phyloP scores from a whole-genome alignment of 164 flowering plant genomes.

The Vitis rupestris region DNA sequence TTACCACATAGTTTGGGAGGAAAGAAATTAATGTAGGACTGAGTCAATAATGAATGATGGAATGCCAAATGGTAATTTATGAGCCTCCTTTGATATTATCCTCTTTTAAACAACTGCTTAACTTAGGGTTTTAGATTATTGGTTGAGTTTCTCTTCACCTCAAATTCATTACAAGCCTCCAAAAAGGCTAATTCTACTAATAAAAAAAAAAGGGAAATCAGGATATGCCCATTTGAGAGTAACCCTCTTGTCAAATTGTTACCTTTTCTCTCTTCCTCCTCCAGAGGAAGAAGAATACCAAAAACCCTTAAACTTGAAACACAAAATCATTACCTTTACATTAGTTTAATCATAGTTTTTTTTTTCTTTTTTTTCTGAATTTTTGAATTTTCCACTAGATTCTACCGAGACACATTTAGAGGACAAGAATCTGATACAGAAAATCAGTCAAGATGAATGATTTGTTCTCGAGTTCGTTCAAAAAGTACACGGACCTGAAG shows the following conservation, averaged over 20 bases:
- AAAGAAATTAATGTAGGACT: constrained; percentile 5
- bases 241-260: constrained; percentile 7
- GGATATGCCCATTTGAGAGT: neutral
- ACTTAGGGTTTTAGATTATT: neutral
- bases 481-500: constrained; percentile 31
- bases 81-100: neutral
- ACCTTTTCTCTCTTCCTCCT: constrained; percentile 9
- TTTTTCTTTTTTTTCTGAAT: no score
- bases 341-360: no score
- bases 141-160: constrained; percentile 15
- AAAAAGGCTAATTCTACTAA: neutral
- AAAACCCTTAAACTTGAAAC: neutral
- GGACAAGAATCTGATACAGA: neutral
- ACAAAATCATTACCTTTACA: neutral
- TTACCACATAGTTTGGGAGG: neutral
- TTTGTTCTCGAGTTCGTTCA: constrained; percentile 34
- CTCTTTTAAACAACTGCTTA: neutral
- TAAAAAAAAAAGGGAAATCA: constrained; percentile 3
- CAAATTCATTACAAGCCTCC: constrained; percentile 7
- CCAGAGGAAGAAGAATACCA: constrained; percentile 10
- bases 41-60: constrained; percentile 12
- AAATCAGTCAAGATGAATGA: constrained; percentile 28
- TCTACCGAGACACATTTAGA: neutral
- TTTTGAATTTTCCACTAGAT: no score
- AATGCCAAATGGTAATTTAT: neutral